These are phyloP conservation scores for Cyberlindnera amylophila DNA, from an alignment of 805 yeast species.

Conservation along the genomic window DNA sequence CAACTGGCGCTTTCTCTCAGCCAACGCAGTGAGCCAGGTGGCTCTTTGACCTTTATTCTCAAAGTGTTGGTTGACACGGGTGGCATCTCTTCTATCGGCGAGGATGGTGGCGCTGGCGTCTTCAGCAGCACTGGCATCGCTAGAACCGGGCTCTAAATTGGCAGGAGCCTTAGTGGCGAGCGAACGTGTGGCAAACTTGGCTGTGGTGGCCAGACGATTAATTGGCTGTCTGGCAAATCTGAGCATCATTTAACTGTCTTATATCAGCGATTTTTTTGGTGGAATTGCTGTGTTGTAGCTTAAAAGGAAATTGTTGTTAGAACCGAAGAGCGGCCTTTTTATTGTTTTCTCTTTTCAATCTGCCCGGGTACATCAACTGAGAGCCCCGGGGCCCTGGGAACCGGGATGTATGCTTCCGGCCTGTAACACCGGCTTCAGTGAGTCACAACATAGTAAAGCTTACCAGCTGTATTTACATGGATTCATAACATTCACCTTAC, in stretches of 20 bases:
- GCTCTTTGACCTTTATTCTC: constrained; percentile 38
- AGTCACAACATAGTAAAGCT: too few relatives aligned
- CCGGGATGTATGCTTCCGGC: too few relatives aligned
- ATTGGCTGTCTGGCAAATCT: not conserved
- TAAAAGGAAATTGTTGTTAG: too few relatives aligned
- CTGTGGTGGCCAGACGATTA: not conserved
- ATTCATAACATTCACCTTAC: too few relatives aligned
- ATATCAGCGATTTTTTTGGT: too few relatives aligned
- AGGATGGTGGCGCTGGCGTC: constrained; percentile 72
- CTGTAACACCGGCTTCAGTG: too few relatives aligned
- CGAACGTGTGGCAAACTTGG: not conserved
- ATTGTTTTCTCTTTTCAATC: too few relatives aligned
- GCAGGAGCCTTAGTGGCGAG: constrained; percentile 25
- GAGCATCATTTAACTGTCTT: constrained; percentile 1
- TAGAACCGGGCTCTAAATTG: constrained; percentile 35
- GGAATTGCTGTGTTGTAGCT: too few relatives aligned
- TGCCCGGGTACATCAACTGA: too few relatives aligned
- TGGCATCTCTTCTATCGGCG: constrained; percentile 56
- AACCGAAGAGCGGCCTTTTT: too few relatives aligned
- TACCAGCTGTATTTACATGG: too few relatives aligned
- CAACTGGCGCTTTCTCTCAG: constrained; percentile 64
- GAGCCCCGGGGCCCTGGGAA: too few relatives aligned
- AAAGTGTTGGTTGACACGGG: constrained; percentile 31
- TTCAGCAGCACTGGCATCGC: constrained; percentile 57
- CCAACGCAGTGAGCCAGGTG: constrained; percentile 85